phyloP scores from a whole-genome alignment of 345 rosid genomes.

The Euphorbia lathyris region DNA sequence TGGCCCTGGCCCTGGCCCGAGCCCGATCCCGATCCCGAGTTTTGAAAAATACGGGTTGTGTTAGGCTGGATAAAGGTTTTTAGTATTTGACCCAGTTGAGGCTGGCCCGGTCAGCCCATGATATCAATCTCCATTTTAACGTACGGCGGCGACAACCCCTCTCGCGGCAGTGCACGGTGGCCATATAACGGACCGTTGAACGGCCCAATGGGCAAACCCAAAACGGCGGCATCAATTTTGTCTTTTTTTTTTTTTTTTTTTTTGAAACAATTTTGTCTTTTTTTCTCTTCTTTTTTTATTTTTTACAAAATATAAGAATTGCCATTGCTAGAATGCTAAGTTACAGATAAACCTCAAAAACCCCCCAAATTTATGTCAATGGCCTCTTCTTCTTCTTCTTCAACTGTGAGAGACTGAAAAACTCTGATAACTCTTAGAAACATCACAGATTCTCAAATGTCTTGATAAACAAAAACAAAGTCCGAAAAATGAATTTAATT shows the following conservation, averaged over 20 bases:
- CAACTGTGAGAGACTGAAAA: not conserved
- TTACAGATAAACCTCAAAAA: slow-evolving; percentile 8
- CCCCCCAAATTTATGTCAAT: not conserved
- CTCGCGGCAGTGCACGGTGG: not conserved
- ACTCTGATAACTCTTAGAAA: not conserved
- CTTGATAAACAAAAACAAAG: not conserved
- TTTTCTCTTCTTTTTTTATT: not conserved
- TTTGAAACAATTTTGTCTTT: not conserved
- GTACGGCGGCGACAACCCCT: too few relatives aligned
- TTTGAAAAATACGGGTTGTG: too few relatives aligned
- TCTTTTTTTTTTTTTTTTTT: too few relatives aligned
- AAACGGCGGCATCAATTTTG: not conserved
- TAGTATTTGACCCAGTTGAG: too few relatives aligned
- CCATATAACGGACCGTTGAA: not conserved
- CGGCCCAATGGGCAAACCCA: not conserved
- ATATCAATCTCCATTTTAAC: too few relatives aligned
- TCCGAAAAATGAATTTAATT: slow-evolving; percentile 39
- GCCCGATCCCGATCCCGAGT: too few relatives aligned
- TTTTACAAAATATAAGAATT: not conserved
- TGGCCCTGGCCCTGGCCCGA: too few relatives aligned
- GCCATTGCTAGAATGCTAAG: not conserved
- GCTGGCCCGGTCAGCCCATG: too few relatives aligned
- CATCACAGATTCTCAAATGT: not conserved
- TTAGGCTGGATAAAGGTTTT: too few relatives aligned
- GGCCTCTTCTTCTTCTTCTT: slow-evolving; percentile 1